Conservation (phyloP, 2,329 filamentous ascomycete genomes). For the Trichoderma afroharzianum region DNA sequence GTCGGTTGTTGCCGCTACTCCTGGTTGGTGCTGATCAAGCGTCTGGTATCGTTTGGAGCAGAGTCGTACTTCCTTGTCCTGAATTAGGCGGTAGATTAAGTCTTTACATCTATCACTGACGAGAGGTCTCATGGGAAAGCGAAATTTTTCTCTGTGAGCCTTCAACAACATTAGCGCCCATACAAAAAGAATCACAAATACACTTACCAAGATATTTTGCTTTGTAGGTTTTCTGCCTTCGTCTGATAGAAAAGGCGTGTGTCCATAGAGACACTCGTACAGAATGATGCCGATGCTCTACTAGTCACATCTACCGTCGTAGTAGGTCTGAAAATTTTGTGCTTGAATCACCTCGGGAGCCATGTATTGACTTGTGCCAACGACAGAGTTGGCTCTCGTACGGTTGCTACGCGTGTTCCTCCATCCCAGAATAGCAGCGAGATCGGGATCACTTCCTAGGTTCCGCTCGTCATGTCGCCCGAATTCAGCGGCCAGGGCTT, state of each 20-base stretch:
- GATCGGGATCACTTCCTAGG: conserved; percentile 26
- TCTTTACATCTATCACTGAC: conserved; percentile 72
- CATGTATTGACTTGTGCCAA: conserved; percentile 98
- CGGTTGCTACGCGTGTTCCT: conserved; percentile 66
- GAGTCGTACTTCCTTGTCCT: conserved; percentile 70
- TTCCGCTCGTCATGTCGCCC: conserved; percentile 34
- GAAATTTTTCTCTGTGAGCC: conserved; percentile 67
- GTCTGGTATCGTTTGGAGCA: conserved; percentile 71
- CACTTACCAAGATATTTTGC: conserved; percentile 70
- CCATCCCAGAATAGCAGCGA: conserved; percentile 58
- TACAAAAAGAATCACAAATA: not conserved
- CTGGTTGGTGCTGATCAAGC: conserved; percentile 49
- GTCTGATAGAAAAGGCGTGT: conserved; percentile 82
- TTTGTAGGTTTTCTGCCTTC: conserved; percentile 79
- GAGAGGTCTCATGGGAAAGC: conserved; percentile 63
- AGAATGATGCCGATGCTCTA: conserved; percentile 95
- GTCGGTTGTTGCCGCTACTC: conserved; percentile 23
- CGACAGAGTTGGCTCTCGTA: conserved; percentile 75
- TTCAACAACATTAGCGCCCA: conserved; percentile 31
- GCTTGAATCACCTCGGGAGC: conserved; percentile 80
- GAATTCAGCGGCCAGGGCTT: conserved; percentile 29
- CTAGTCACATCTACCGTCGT: conserved; percentile 94
- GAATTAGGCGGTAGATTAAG: conserved; percentile 68
- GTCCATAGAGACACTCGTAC: conserved; percentile 90
- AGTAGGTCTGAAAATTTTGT: conserved; percentile 56